Percentiles rank a stretch among this genome's conserved stretches.
phyloP scores from a whole-genome alignment of 495 filamentous ascomycete species.

The Articulospora tetracladia region DNA sequence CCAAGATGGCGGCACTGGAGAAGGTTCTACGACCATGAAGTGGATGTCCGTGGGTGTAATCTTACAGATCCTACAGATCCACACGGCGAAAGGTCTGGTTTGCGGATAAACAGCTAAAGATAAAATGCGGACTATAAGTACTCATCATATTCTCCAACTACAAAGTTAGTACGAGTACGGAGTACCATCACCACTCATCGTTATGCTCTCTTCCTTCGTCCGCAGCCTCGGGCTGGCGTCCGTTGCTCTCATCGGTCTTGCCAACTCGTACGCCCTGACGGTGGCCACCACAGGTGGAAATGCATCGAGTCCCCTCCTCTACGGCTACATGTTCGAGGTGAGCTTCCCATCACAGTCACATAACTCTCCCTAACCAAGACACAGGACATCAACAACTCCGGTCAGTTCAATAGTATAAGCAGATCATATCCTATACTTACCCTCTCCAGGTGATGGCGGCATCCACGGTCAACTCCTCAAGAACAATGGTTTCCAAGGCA shows the following conservation, averaged over 20 bases:
- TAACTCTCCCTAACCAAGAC: not conserved
- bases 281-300: conserved; percentile 47
- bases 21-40: too few relatives aligned
- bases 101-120: too few relatives aligned
- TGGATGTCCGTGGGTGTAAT: too few relatives aligned
- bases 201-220: not conserved
- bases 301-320: conserved; percentile 47
- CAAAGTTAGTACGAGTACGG: too few relatives aligned
- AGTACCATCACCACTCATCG: too few relatives aligned
- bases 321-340: conserved; percentile 59
- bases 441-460: conserved; percentile 56
- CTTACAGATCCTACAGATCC: too few relatives aligned
- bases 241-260: not conserved
- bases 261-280: conserved; percentile 16
- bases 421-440: too few relatives aligned
- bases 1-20: too few relatives aligned
- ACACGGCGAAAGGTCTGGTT: too few relatives aligned
- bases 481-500: conserved; percentile 57
- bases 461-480: conserved; percentile 56
- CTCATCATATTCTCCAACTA: too few relatives aligned
- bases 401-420: too few relatives aligned
- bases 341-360: not conserved
- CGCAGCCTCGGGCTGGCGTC: conserved; percentile 3
- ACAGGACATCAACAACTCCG: conserved; percentile 18
- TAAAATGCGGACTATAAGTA: too few relatives aligned